Base-by-base conservation (phyloP, 441 rosid genomes). In the Pelargonium citronellum region DNA sequence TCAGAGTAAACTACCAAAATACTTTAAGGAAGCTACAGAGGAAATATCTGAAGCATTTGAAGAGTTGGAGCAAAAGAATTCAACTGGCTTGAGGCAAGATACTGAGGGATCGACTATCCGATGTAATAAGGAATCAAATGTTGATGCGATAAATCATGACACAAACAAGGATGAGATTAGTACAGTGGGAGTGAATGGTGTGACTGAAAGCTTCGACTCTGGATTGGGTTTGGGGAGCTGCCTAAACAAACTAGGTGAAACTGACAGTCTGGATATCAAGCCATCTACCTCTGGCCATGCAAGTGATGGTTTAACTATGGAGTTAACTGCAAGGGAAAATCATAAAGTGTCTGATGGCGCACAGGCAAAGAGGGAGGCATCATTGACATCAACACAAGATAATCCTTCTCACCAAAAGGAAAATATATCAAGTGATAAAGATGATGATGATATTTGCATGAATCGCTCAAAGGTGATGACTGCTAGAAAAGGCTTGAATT, bases 31-130 rank as follows among this genome's bases (percentile, higher is more conserved):
- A 83, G 98, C 99, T 64, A 96, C 91, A 57, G 79, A 82, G 81
- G 97, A 93, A 72, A 96, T 93, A 61, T 90, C 84, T 70, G 74
- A 78, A 43, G 98, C 88, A 53, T 96, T 89, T 82, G 92, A 91
- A 67, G 88, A 83, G 79, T 79, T 78, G 69, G 85, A 82, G 69
- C 79, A 83, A 74, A 79, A 77, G 75, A 89, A 84, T 53, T 75
- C 85, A 37, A 71, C 78, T 79, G 79, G 76, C 70, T 70, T 71
- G 72, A 81, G 81, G 30, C 84, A 73, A 64, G 88, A 81, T 75
- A 67, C 79, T 46, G 87, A 81, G 67, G 77, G 75, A 75, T 78
- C 79, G 19, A 76, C 67, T 47, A 64, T 64, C 61, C 79, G 83
- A 37, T 81, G 77, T 12, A 84, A 79, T 77, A 84, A 80, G 78